Conservation (phyloP, 306 rosid genomes). For the Quercus suber region DNA sequence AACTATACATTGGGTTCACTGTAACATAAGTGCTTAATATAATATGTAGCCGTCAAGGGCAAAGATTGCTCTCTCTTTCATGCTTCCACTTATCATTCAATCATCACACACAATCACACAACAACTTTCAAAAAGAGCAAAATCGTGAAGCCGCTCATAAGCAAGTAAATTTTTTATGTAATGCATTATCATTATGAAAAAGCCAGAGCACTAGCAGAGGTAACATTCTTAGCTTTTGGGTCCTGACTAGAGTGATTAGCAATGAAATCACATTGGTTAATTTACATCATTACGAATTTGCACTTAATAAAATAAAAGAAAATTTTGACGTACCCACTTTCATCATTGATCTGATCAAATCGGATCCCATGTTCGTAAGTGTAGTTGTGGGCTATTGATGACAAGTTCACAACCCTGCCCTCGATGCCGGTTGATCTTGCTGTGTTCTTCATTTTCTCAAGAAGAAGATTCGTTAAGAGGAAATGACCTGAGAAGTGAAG, state of each 20-base stretch:
- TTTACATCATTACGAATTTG: not conserved
- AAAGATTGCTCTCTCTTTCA: too few relatives aligned
- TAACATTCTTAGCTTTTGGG: too few relatives aligned
- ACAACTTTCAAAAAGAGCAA: not conserved
- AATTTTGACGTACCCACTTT: slow-evolving; percentile 38
- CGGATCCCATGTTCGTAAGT: slow-evolving; percentile 57
- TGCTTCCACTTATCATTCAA: too few relatives aligned
- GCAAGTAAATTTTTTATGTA: not conserved
- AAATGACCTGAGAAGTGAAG: slow-evolving; percentile 63
- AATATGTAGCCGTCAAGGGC: too few relatives aligned
- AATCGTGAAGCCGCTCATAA: not conserved
- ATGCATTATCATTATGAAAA: too few relatives aligned
- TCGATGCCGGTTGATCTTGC: slow-evolving; percentile 68
- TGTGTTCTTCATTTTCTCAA: slow-evolving; percentile 77
- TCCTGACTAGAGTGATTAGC: too few relatives aligned
- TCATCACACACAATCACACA: too few relatives aligned
- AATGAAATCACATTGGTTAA: too few relatives aligned
- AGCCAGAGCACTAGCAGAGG: too few relatives aligned
- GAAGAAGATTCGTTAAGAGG: slow-evolving; percentile 65
- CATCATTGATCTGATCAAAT: slow-evolving; percentile 64
- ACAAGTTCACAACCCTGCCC: slow-evolving; percentile 84
- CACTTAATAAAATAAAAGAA: not conserved
- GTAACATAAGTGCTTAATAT: too few relatives aligned
- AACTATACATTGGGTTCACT: too few relatives aligned
- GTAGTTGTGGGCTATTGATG: slow-evolving; percentile 80